These are phyloP conservation scores for Aspergillus nidulans DNA, from an alignment of 495 filamentous ascomycete genomes.

Conservation along the genomic window DNA sequence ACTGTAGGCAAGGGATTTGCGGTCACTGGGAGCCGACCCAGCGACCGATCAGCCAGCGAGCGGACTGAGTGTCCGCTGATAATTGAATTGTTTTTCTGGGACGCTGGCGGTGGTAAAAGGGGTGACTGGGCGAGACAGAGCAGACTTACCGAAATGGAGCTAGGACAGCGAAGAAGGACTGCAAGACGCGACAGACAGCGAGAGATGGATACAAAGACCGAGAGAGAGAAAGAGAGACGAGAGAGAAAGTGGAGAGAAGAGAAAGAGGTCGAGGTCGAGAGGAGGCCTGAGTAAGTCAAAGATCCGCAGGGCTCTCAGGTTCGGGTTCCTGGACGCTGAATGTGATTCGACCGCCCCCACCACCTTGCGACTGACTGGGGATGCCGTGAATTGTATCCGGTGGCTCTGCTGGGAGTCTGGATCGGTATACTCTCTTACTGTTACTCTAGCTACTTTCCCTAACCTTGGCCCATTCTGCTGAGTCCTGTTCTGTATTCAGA, in stretches of 20 bases:
- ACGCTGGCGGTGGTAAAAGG: neutral
- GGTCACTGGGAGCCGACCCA: neutral
- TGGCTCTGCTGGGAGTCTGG: neutral
- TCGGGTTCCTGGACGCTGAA: conserved; percentile 4
- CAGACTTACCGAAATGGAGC: neutral
- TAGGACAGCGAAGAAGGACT: conserved; percentile 2
- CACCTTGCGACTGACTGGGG: neutral
- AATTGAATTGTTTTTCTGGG: neutral
- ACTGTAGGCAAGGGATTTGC: neutral
- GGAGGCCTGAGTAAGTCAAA: conserved; percentile 1
- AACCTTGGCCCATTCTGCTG: neutral
- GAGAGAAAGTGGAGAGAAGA: conserved; percentile 9
- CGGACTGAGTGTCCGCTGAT: neutral
- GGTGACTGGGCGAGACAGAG: neutral
- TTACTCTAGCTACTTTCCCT: neutral
- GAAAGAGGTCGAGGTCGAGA: conserved; percentile 9
- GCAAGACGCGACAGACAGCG: conserved; percentile 8
- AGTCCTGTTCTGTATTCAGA: neutral
- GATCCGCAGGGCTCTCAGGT: neutral
- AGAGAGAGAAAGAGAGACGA: conserved; percentile 7
- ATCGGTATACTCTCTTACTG: neutral
- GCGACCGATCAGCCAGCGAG: neutral
- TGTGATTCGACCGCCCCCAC: conserved; percentile 10
- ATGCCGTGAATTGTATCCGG: conserved; percentile 28
- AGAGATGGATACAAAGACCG: conserved; percentile 10